Evolutionary conservation across 2,329 filamentous ascomycete genomes (phyloP).

Genomic region (Ceratocystis smalleyi): DNA sequence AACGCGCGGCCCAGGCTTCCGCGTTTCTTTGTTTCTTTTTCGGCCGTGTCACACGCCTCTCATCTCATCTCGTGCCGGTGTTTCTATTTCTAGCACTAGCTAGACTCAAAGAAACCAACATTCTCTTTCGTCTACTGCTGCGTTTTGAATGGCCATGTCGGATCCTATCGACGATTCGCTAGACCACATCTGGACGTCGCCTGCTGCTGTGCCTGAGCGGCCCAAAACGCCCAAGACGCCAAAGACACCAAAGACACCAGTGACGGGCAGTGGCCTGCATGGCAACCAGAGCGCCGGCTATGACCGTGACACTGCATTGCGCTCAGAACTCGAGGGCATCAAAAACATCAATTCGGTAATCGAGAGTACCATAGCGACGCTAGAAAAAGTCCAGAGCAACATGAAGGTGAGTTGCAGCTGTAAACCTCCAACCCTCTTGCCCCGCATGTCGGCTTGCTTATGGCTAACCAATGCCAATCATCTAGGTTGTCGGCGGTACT

Average conservation of each 20-base stretch:
- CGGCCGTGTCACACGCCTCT: not conserved
- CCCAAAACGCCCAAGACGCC: constrained; percentile 34
- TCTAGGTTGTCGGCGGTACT: constrained; percentile 65
- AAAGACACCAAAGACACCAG: constrained; percentile 33
- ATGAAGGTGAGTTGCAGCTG: constrained; percentile 45
- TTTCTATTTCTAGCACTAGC: not conserved
- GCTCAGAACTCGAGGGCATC: constrained; percentile 66
- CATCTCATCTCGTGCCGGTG: not conserved
- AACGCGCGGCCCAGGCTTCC: too few species aligned
- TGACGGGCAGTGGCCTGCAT: constrained; percentile 21
- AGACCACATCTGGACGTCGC: constrained; percentile 32
- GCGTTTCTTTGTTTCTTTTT: not conserved
- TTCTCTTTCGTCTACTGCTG: too few species aligned
- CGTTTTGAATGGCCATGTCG: constrained; percentile 25
- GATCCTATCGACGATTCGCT: constrained; percentile 33
- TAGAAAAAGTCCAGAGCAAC: constrained; percentile 58
- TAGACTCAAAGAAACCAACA: too few species aligned
- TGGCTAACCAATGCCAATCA: not conserved
- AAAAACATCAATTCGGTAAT: constrained; percentile 78
- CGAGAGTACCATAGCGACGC: constrained; percentile 56
- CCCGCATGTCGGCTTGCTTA: not conserved
- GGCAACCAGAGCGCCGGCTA: constrained; percentile 26
- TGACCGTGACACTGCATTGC: constrained; percentile 50
- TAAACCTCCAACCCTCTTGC: not conserved
- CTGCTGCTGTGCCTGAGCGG: constrained; percentile 23